Base-by-base conservation (phyloP, 495 filamentous ascomycete species). In the Zalerion maritima region DNA sequence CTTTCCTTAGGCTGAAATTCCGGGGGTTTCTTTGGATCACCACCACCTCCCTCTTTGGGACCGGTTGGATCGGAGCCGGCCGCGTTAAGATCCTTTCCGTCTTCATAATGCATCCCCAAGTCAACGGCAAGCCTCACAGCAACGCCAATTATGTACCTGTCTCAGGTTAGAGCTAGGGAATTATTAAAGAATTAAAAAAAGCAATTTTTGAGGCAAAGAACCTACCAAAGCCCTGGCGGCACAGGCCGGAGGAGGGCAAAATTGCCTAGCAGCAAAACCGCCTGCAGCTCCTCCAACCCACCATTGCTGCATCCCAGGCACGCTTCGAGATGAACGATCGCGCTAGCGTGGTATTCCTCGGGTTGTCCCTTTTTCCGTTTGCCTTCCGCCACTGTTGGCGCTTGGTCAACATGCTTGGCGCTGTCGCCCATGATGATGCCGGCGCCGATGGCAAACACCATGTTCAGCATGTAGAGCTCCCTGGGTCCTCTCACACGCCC, bases 381-480 rank as follows among this genome's bases (percentile, higher is more conserved):
- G 18, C 40, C 27, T 14, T 38, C 40, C 24, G 20, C 26, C 25
- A 27, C 35, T 35, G 36, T 37, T 32, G 41, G 31, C 29, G 46
- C 50, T 52, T 59, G 44, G 40, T 47, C 32, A 34, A 43, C 28
- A 51, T 52, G 52, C 17, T 39, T 45, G 13, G 52, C 47, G 14
- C 67, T 62, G 33, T 71, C 76, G 28, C 76, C 79, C 39, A 93
- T 71, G 37, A 93, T 91, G 39, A 94, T 92, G 1, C 85, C 87
- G 8, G 82, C 79, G 6, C 87, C 87, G 37, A 94, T 94, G 4
- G 87, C 87, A 57, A 87, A 96, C n/a, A 94, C 87, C 50, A 96
- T 94, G 50, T 94, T 93, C 26, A 94, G 65, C 51, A 85, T 71
- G 47, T 94, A 96, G 9, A 85, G 69, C 51, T 92, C 85, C 28